Percentiles rank a stretch among this genome's conserved stretches.
These are phyloP conservation scores for Backusella luteola DNA, from an alignment of 192 early-diverging fungal species.

Conservation along the genomic window DNA sequence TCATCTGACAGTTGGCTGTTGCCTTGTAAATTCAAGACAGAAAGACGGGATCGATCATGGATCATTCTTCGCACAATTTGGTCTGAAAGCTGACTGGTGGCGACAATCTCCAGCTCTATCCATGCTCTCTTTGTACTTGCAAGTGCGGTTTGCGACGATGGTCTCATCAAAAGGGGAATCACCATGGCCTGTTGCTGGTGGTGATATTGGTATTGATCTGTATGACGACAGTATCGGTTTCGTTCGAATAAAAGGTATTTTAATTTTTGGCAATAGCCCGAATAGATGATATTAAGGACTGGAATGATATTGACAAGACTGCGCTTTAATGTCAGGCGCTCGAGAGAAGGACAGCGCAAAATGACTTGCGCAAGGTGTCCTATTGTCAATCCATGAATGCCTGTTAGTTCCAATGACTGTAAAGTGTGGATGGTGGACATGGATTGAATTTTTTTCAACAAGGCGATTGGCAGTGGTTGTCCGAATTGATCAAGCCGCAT, in stretches of 20 bases:
- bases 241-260: conserved; percentile 15
- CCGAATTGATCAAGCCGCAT: not conserved
- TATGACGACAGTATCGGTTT: not conserved
- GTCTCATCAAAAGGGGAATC: not conserved
- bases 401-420: not conserved
- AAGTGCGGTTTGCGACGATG: not conserved
- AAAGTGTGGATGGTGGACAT: not conserved
- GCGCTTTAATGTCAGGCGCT: not conserved
- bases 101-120: not conserved
- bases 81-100: not conserved
- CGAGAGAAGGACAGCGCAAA: not conserved
- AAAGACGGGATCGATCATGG: not conserved
- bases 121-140: not conserved
- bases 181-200: not conserved
- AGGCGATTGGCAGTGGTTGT: not conserved
- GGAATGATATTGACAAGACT: conserved; percentile 21
- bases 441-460: not conserved
- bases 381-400: conserved; percentile 19
- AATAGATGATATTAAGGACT: conserved; percentile 5
- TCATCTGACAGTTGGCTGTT: not conserved
- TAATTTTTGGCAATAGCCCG: not conserved
- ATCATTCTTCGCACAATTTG: not conserved
- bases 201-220: not conserved
- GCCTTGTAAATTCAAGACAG: not conserved
- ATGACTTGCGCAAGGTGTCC: not conserved